A percentile compares a stretch with the other conserved stretches of the same genome.
phyloP scores from a whole-genome alignment of 306 rosid species.

The Heteromeles arbutifolia region DNA sequence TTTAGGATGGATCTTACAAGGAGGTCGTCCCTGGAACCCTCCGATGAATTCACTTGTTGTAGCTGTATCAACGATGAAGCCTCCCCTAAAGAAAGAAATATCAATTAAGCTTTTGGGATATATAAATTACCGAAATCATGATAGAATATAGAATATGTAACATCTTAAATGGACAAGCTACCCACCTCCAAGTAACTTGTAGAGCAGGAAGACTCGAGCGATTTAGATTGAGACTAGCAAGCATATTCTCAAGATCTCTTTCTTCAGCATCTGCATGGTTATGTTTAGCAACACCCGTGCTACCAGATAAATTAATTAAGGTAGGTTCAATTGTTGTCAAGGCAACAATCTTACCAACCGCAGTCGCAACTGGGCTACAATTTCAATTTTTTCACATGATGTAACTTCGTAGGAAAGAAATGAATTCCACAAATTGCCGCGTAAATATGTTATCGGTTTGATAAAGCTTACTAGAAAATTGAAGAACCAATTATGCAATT shows the following conservation, averaged over 20 bases:
- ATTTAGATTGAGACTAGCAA: conserved; percentile 11
- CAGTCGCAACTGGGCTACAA: background rate
- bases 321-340: background rate
- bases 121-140: background rate
- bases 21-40: conserved; percentile 61
- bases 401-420: background rate
- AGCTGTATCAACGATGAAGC: conserved; percentile 32
- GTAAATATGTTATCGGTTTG: background rate
- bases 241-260: conserved; percentile 12
- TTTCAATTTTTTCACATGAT: background rate
- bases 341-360: background rate
- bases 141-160: background rate
- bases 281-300: conserved; percentile 6
- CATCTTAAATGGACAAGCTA: conserved; percentile 22
- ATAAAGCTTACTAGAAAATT: background rate
- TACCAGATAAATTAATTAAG: conserved; percentile 22
- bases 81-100: conserved; percentile 51
- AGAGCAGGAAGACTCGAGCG: conserved; percentile 35
- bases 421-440: background rate
- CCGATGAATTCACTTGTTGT: conserved; percentile 18
- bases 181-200: conserved; percentile 56
- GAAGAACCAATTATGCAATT: background rate
- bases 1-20: conserved; percentile 37
- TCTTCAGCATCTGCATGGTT: conserved; percentile 20
- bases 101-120: background rate